These are phyloP conservation scores for Mastigamoeba balamuthi DNA, from an alignment of 78 protist genomes.

Conservation along the genomic window DNA sequence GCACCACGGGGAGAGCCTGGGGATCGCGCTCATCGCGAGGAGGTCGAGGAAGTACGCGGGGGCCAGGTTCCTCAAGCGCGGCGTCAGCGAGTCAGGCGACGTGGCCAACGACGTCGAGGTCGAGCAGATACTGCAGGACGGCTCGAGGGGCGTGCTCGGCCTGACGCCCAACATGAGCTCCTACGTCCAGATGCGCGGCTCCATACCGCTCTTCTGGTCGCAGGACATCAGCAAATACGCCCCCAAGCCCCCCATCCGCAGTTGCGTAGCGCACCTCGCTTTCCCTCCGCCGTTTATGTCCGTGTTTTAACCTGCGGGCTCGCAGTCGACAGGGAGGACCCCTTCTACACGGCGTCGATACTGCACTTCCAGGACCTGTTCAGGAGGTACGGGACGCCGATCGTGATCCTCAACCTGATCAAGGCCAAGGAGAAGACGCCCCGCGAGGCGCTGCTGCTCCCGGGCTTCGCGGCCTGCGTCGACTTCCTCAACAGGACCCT, in stretches of 20 bases:
- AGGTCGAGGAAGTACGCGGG: conserved; percentile 91
- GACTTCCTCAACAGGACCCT: conserved; percentile 46
- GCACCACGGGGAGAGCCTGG: conserved; percentile 23
- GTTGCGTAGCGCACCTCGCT: not conserved
- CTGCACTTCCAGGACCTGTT: conserved; percentile 75
- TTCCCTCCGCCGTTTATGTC: not conserved
- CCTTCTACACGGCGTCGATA: conserved; percentile 59
- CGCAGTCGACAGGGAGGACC: conserved; percentile 64
- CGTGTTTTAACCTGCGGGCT: not conserved
- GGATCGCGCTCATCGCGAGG: conserved; percentile 82
- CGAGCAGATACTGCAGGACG: conserved; percentile 81
- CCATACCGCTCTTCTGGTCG: conserved; percentile 93
- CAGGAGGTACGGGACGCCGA: conserved; percentile 70
- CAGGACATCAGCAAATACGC: conserved; percentile 64
- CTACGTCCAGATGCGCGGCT: conserved; percentile 81
- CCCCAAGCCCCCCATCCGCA: conserved; percentile 53
- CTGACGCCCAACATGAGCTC: not conserved
- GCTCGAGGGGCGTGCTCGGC: not conserved
- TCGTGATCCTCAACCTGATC: conserved; percentile 68
- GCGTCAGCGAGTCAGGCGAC: conserved; percentile 74
- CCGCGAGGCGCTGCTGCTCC: conserved; percentile 66
- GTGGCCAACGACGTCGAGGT: conserved; percentile 96
- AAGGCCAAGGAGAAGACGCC: conserved; percentile 77
- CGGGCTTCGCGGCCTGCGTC: conserved; percentile 47
- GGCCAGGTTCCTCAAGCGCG: conserved; percentile 92